A percentile compares a stretch with the other conserved stretches of the same genome.
These are phyloP conservation scores for Sistotremastrum niveocremeum DNA, from an alignment of 768 basidiomycete genomes.

Conservation along the genomic window DNA sequence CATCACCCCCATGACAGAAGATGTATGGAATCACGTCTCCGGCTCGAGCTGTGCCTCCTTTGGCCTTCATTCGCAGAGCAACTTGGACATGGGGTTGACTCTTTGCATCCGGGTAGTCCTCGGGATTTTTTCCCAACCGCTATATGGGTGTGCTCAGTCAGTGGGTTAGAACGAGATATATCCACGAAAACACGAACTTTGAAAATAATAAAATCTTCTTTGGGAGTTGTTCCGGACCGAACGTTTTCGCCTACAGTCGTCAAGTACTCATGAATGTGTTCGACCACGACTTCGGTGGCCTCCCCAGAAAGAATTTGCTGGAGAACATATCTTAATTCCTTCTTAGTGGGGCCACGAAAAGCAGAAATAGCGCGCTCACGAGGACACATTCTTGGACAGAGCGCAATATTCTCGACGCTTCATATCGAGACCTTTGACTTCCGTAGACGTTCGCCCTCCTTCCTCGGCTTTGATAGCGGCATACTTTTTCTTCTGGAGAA, in stretches of 20 bases:
- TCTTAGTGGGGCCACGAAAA: neutral
- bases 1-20: conserved; percentile 72
- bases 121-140: conserved; percentile 93
- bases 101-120: conserved; percentile 94
- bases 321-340: conserved; percentile 58
- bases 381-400: conserved; percentile 84
- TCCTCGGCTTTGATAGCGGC: conserved; percentile 94
- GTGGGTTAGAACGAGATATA: neutral
- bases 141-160: conserved; percentile 17
- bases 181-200: conserved; percentile 43
- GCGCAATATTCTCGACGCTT: conserved; percentile 92
- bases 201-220: conserved; percentile 93
- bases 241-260: conserved; percentile 64
- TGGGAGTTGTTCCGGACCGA: conserved; percentile 55
- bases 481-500: conserved; percentile 99
- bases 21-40: conserved; percentile 96
- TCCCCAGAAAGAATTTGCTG: conserved; percentile 88
- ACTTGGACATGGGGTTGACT: conserved; percentile 95
- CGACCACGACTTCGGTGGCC: conserved; percentile 76
- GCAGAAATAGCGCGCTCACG: conserved; percentile 38
- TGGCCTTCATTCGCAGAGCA: conserved; percentile 77
- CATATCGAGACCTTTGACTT: conserved; percentile 98
- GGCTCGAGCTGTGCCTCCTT: conserved; percentile 61
- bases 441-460: conserved; percentile 58
- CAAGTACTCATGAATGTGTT: conserved; percentile 88